Base-by-base conservation (phyloP, 306 rosid genomes). In the Quercus dentata region DNA sequence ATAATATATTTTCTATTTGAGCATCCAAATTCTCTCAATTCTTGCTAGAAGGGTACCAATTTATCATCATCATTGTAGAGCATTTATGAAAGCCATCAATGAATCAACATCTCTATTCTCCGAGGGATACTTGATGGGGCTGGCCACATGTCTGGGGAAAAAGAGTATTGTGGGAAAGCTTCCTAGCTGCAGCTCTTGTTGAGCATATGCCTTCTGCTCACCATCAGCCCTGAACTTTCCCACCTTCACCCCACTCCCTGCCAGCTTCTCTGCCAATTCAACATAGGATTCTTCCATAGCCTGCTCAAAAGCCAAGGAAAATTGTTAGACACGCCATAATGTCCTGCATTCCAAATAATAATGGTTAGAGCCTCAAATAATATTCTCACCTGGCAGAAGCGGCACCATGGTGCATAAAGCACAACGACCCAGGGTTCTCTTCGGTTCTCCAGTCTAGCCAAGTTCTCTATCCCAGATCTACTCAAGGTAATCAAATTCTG, bases 321-420 rank as follows among this genome's bases (percentile, higher is more conserved):
- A 5, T 44, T 61, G 56, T 77, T 35, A 82, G 67, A 65, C 20
- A 33, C 2, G 17, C 51, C 27, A 14, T 6, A 67, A 67, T 9
- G 23, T 67, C 35, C 15, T 67, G 27, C 21, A 44, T 63, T 68
- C 19, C 19, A n/a, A 3, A 23, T 28, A 25, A 81, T 51, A 74
- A 21, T 74, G 18, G 14, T 6, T 56, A 65, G 20, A 69, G 3
- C 12, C 23, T 68, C 62, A 1, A 68, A 61, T 5, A 31, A 49
- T 56, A 23, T 72, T 74, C 54, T 49, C 80, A 89, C 91, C 91
- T 90, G 94, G 83, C 97, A 92, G 80, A 86, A 94, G 18, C 20
- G 94, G 93, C 96, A 94, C 98, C 98, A 92, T 3, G 98, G 98
- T 13, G 98, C 97, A 74, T 94, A 94, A 56, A 94, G 94, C 69